phyloP scores from a whole-genome alignment of 164 flowering plant genomes.

The Vitis vinifera region ASM3070453v1 NC_081811.1:19503501-19504000 shows the following conservation, averaged over 20 bases:
- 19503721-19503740: slow-evolving; percentile 91
- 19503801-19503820: slow-evolving; percentile 23
- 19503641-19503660: slow-evolving; percentile 94
- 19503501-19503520: slow-evolving; percentile 97
- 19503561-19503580: slow-evolving; percentile 94
- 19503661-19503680: slow-evolving; percentile 99
- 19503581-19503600: slow-evolving; percentile 91
- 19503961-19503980: background rate
- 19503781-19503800: background rate
- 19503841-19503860: slow-evolving; percentile 94
- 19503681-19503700: slow-evolving; percentile 98
- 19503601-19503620: slow-evolving; percentile 99
- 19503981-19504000: background rate
- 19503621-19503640: slow-evolving; percentile 96
- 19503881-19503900: slow-evolving; percentile 97
- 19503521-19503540: slow-evolving; percentile 86
- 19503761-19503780: background rate
- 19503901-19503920: slow-evolving; percentile 80
- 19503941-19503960: background rate
- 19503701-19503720: slow-evolving; percentile 95
- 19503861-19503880: slow-evolving; percentile 99
- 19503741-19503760: slow-evolving; percentile 29
- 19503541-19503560: slow-evolving; percentile 96
- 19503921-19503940: slow-evolving; percentile 78
- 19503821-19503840: slow-evolving; percentile 98